Evolutionary conservation across 768 basidiomycete species (phyloP).

Genomic region (Rossbeevera mucosa): DNA sequence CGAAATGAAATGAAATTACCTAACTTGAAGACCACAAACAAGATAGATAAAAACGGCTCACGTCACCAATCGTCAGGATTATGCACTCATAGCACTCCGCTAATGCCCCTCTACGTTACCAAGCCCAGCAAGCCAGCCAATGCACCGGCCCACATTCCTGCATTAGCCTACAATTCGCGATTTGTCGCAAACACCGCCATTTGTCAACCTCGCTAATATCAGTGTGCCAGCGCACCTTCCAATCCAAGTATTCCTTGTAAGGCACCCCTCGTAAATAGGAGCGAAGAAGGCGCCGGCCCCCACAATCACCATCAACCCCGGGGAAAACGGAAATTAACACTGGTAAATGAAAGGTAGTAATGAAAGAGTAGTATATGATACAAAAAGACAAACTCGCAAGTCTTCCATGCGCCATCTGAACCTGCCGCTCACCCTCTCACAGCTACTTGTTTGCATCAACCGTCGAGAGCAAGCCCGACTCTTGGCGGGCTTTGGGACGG

Average conservation of each 20-base stretch:
- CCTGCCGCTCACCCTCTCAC: slow-evolving; percentile 32
- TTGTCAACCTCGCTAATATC: too few species aligned
- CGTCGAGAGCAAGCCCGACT: slow-evolving; percentile 68
- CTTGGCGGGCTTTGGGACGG: slow-evolving; percentile 66
- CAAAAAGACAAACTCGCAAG: slow-evolving; percentile 25
- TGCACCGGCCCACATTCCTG: slow-evolving; percentile 15
- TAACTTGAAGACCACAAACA: not conserved
- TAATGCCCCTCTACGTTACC: slow-evolving; percentile 13
- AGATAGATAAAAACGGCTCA: not conserved
- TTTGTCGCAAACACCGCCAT: slow-evolving; percentile 7
- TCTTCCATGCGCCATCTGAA: slow-evolving; percentile 27
- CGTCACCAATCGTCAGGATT: not conserved
- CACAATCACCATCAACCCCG: slow-evolving; percentile 31
- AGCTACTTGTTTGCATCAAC: slow-evolving; percentile 49
- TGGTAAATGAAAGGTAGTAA: not conserved
- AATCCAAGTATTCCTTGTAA: too few species aligned
- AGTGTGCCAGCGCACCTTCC: too few species aligned
- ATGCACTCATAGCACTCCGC: not conserved
- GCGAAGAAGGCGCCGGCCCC: slow-evolving; percentile 40
- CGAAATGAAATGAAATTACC: not conserved
- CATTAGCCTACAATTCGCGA: slow-evolving; percentile 3
- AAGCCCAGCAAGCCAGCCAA: slow-evolving; percentile 15
- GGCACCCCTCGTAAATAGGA: slow-evolving; percentile 18
- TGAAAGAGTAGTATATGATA: not conserved
- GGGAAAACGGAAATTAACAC: not conserved